phyloP scores from a whole-genome alignment of 208 protist species.

The Acanthamoeba quina region DNA sequence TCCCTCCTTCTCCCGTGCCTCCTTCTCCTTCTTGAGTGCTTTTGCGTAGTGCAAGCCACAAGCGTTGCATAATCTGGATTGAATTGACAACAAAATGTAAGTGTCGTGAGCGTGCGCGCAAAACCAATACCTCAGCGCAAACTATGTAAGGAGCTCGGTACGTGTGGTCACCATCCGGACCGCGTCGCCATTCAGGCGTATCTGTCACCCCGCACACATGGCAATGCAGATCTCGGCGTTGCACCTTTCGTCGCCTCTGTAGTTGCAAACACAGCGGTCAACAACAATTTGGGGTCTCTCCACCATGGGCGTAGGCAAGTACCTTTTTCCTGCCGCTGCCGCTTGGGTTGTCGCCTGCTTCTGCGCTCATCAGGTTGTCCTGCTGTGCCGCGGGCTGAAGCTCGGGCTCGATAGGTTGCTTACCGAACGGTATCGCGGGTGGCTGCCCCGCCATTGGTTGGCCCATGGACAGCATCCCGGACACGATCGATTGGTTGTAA shows the following conservation, averaged over 20 bases:
- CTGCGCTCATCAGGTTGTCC: background rate
- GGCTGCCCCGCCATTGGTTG: background rate
- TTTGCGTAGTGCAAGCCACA: slow-evolving; percentile 73
- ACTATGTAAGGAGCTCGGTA: background rate
- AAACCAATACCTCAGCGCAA: background rate
- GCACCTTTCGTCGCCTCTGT: slow-evolving; percentile 78
- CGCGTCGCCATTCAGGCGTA: slow-evolving; percentile 71
- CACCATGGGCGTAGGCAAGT: background rate
- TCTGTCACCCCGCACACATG: slow-evolving; percentile 66
- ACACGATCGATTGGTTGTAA: slow-evolving; percentile 49
- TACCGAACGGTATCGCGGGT: background rate
- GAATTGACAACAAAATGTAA: background rate
- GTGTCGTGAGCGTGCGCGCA: too few relatives aligned
- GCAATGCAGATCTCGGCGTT: slow-evolving; percentile 77
- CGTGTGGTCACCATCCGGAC: slow-evolving; percentile 72
- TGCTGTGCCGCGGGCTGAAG: background rate
- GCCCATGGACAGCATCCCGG: slow-evolving; percentile 55
- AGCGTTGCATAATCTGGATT: slow-evolving; percentile 64
- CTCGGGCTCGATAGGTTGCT: background rate
- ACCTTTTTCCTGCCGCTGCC: slow-evolving; percentile 16
- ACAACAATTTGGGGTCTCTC: background rate
- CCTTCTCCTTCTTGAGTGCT: slow-evolving; percentile 66
- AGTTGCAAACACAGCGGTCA: background rate
- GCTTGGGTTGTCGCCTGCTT: background rate
- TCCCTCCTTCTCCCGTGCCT: slow-evolving; percentile 72